Percentiles rank a stretch among this genome's conserved stretches.
Evolutionary conservation across 2,329 filamentous ascomycete species (phyloP).

Genomic region (Helotiales sp.): DNA sequence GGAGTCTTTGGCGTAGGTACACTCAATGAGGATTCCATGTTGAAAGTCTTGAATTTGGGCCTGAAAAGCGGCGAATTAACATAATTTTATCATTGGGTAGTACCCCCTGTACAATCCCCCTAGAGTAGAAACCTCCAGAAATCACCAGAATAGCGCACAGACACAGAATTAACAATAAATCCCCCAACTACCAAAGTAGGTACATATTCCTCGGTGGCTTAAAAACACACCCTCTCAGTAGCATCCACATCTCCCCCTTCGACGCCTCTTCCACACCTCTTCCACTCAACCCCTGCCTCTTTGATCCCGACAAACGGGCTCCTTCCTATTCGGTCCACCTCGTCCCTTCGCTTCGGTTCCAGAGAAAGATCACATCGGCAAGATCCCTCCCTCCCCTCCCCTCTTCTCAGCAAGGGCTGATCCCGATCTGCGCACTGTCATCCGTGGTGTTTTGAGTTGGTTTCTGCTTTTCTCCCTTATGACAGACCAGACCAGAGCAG

Average conservation of each 20-base stretch:
- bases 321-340: not conserved
- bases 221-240: not conserved
- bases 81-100: too few species aligned
- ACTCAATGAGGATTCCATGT: too few species aligned
- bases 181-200: too few species aligned
- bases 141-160: too few species aligned
- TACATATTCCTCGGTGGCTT: not conserved
- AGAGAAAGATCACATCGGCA: not conserved
- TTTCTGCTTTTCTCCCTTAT: constrained; percentile 16
- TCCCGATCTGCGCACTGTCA: constrained; percentile 7
- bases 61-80: too few species aligned
- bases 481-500: too few species aligned
- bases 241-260: not conserved
- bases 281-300: constrained; percentile 3
- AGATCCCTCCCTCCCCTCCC: not conserved
- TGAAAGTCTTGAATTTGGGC: too few species aligned
- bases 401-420: too few species aligned
- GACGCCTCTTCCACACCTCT: constrained; percentile 5
- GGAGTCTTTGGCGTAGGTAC: too few species aligned
- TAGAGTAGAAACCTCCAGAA: too few species aligned
- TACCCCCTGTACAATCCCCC: too few species aligned
- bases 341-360: not conserved
- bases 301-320: not conserved
- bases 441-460: constrained; percentile 15
- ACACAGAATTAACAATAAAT: too few species aligned